A percentile compares a stretch with the other conserved stretches of the same genome.
phyloP scores from a whole-genome alignment of 495 filamentous ascomycete species.

The Talaromyces proteolyticus region DNA sequence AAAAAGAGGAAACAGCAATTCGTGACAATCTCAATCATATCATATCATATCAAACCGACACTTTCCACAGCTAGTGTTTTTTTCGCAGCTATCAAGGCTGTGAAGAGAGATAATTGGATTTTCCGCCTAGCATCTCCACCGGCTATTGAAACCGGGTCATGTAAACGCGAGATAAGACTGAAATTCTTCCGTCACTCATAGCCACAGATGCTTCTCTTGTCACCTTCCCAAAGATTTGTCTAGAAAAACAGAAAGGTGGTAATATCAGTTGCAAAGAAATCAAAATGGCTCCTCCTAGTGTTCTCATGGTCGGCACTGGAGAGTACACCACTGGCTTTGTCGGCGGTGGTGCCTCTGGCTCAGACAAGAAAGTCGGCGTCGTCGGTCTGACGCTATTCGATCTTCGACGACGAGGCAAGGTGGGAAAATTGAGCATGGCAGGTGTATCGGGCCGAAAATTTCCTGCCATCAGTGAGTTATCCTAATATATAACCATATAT shows the following conservation, averaged over 20 bases:
- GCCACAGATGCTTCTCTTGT: not conserved
- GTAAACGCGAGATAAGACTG: no score
- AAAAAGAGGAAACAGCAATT: no score
- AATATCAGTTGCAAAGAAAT: not conserved
- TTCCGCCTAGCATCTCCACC: not conserved
- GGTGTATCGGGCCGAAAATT: conserved; percentile 84
- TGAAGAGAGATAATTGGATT: not conserved
- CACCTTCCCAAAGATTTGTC: no score
- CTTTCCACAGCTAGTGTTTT: not conserved
- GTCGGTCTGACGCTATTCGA: conserved; percentile 90
- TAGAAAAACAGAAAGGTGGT: not conserved
- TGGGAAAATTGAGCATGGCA: conserved; percentile 81
- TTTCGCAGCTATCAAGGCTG: conserved; percentile 1
- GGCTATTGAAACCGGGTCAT: conserved; percentile 6
- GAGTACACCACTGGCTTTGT: conserved; percentile 95
- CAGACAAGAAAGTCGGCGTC: conserved; percentile 91
- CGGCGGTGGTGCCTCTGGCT: conserved; percentile 66
- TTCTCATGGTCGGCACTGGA: conserved; percentile 92
- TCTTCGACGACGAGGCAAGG: conserved; percentile 80
- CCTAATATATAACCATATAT: not conserved
- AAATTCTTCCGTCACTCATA: not conserved
- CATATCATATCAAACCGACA: not conserved
- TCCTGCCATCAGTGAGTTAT: conserved; percentile 73
- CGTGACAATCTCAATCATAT: no score
- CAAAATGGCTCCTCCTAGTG: conserved; percentile 71